These are phyloP conservation scores for Metarhizium anisopliae DNA, from an alignment of 2,329 filamentous ascomycete species.

Conservation along the genomic window DNA sequence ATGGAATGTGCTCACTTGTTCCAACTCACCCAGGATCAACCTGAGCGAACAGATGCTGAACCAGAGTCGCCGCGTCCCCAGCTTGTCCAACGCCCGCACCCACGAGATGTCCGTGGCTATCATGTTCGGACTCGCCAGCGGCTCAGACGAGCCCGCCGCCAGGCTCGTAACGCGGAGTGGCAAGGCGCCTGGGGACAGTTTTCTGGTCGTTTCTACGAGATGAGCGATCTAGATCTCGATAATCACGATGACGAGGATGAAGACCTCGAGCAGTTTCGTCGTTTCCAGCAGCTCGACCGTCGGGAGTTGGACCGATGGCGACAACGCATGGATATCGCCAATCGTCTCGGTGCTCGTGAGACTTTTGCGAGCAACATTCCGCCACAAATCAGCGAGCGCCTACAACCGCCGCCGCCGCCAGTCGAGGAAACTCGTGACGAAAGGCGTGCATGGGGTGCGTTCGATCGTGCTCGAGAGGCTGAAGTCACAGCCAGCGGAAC, in stretches of 20 bases:
- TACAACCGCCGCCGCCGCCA: conserved; percentile 48
- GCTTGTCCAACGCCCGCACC: conserved; percentile 20
- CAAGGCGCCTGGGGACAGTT: conserved; percentile 73
- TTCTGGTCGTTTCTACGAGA: conserved; percentile 52
- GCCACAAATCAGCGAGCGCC: conserved; percentile 49
- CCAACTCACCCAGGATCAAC: conserved; percentile 20
- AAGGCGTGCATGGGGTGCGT: conserved; percentile 77
- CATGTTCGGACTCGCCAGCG: conserved; percentile 47
- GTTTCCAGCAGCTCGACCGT: conserved; percentile 45
- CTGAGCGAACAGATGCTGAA: conserved; percentile 22
- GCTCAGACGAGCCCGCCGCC: conserved; percentile 46
- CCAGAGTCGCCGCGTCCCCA: conserved; percentile 23
- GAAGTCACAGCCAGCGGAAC: conserved; percentile 40
- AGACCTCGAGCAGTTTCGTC: conserved; percentile 50
- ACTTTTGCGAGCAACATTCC: conserved; percentile 58
- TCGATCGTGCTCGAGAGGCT: conserved; percentile 73
- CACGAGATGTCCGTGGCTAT: conserved; percentile 23
- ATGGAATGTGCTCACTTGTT: conserved; percentile 62
- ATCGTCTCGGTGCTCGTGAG: conserved; percentile 65
- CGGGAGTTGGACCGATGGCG: conserved; percentile 68
- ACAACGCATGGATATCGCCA: conserved; percentile 72
- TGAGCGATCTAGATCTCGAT: conserved; percentile 32
- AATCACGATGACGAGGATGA: conserved; percentile 55
- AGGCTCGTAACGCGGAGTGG: conserved; percentile 73
- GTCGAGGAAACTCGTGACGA: conserved; percentile 68